phyloP scores from a whole-genome alignment of 257 asterid species.

The Nicotiana noctiflora region DNA sequence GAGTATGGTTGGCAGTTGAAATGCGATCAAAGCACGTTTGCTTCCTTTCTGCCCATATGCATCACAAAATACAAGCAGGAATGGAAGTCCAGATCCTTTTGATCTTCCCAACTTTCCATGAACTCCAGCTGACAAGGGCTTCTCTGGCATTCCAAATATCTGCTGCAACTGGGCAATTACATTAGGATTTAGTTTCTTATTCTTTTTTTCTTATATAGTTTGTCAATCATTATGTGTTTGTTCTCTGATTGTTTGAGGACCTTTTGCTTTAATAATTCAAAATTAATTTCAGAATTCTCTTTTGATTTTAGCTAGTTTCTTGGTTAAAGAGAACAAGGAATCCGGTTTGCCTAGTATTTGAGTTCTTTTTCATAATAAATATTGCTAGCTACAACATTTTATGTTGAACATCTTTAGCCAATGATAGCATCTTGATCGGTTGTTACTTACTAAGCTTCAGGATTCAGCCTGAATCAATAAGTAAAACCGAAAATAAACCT shows the following conservation, averaged over 20 bases:
- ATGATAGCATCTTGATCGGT: neutral
- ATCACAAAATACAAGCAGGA: no score
- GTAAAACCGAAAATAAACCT: neutral
- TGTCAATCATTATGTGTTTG: neutral
- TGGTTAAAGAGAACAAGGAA: neutral
- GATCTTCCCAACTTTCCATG: no score
- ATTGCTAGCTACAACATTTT: neutral
- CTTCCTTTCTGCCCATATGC: no score
- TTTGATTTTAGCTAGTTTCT: neutral
- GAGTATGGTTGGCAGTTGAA: no score
- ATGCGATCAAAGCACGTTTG: no score
- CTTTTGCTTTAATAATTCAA: no score
- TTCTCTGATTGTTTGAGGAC: neutral
- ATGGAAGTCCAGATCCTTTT: no score
- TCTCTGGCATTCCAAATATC: no score
- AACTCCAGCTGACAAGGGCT: no score
- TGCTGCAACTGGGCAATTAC: neutral
- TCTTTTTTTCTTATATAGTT: neutral
- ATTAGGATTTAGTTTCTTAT: neutral
- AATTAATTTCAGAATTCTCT: neutral
- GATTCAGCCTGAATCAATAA: neutral
- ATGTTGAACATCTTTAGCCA: neutral
- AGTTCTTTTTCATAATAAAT: neutral
- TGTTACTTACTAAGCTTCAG: neutral
- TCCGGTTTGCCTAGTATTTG: neutral